Base-by-base conservation (phyloP, 2,329 filamentous ascomycete genomes). In the Periconia macrospinosa region DNA sequence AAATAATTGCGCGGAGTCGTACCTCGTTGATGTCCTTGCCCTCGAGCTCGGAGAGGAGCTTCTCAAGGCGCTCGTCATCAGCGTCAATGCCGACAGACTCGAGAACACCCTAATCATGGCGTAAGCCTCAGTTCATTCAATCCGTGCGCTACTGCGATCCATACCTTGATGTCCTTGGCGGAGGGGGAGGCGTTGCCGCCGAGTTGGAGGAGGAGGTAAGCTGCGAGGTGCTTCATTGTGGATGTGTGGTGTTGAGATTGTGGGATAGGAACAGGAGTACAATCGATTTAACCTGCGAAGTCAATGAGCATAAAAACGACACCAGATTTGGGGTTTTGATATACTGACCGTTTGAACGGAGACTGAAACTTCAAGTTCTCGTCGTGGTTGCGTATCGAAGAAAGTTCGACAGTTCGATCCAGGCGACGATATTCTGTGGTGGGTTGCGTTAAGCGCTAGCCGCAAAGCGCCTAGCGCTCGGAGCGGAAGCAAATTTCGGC, bases 201-300 rank as follows among this genome's bases (percentile, higher is more conserved):
- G 71, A 97, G 89, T 83, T 83, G 82, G 80, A 97, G 91, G 77
- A 99, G 93, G 76, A 99, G 92, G 87, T 96, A 97, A 78, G 94
- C 93, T 78, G 94, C 94, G 84, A 99, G 89, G 84, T 97, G 89
- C 92, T 99, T 97, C 94, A 99, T 97, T 91, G 88, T 96, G 78
- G 75, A 70, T 68, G 60, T 64, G 50, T 62, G 55, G 60, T 57
- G 57, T 59, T 46, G 54, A 47, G 55, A 53, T 60, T 43, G 50
- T 56, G 55, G 50, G 58, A 52, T 54, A 63, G 69, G 86, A 92
- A 92, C 89, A 88, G 83, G 90, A 92, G 89, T 89, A 83, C 93
- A 97, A 97, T 97, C 93, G 87, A 89, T 96, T 97, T 73, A 73
- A 72, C 70, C 70, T 72, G 60, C 27, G 17, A 30, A 55, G 56